These are phyloP conservation scores for Coemansia sp. DNA, from an alignment of 192 early-diverging fungal genomes.

Conservation along the genomic window DNA sequence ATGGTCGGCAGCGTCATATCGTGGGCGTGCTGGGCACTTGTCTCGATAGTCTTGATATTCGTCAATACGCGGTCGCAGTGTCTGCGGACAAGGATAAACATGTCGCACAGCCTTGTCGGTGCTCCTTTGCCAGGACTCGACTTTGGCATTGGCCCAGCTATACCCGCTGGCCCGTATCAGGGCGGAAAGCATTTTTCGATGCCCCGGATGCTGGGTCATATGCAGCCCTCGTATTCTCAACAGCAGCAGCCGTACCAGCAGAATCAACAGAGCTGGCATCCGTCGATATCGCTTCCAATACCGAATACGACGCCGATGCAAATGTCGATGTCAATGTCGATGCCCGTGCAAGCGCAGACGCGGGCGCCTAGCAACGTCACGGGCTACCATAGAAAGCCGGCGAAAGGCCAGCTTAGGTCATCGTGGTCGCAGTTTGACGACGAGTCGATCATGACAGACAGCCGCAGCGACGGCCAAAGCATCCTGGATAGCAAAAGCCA, in stretches of 20 bases:
- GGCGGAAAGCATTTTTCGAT: neutral
- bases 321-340: neutral
- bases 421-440: constrained; percentile 48
- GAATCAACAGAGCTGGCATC: neutral
- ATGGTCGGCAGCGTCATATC: constrained; percentile 15
- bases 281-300: neutral
- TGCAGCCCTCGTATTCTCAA: neutral
- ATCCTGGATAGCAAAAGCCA: constrained; percentile 23
- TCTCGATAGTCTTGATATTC: constrained; percentile 26
- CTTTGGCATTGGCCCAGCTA: neutral
- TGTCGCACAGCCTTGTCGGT: neutral
- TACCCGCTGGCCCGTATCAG: neutral
- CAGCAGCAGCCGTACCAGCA: constrained; percentile 12
- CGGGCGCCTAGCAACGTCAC: neutral
- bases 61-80: constrained; percentile 25
- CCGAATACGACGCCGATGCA: constrained; percentile 2
- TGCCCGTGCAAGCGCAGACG: constrained; percentile 1
- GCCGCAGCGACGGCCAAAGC: constrained; percentile 29
- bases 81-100: neutral
- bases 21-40: constrained; percentile 33
- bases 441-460: constrained; percentile 24
- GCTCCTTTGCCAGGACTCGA: neutral
- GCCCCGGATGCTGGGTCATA: neutral
- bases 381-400: neutral
- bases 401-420: constrained; percentile 12